Percentiles rank a stretch among this genome's conserved stretches.
Evolutionary conservation across 495 filamentous ascomycete species (phyloP).

Genomic region (Aspergillus funiculosus): DNA sequence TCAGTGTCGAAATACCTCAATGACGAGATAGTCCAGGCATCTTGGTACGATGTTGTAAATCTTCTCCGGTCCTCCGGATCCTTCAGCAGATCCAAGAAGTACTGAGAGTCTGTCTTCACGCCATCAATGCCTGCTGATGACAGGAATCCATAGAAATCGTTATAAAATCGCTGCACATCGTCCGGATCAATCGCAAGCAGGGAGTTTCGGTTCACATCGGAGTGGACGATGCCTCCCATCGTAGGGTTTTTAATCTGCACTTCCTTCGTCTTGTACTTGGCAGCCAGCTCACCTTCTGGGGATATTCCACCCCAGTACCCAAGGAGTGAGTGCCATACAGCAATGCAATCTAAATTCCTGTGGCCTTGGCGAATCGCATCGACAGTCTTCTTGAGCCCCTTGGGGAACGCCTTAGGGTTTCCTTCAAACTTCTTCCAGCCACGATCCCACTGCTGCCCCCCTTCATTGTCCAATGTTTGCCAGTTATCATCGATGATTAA

Average conservation of each 20-base stretch:
- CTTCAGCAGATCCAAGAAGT: conserved; percentile 69
- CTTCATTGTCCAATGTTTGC: conserved; percentile 68
- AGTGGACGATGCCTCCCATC: conserved; percentile 53
- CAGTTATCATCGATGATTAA: conserved; percentile 97
- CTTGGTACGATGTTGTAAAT: conserved; percentile 70
- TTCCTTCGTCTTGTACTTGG: conserved; percentile 69
- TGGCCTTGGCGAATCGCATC: conserved; percentile 61
- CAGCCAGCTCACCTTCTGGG: conserved; percentile 62
- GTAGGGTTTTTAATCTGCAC: conserved; percentile 53
- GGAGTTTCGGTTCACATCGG: conserved; percentile 16
- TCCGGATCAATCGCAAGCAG: conserved; percentile 62
- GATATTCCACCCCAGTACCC: conserved; percentile 94
- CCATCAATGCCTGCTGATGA: conserved; percentile 62
- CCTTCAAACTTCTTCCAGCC: conserved; percentile 75
- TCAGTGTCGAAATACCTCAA: conserved; percentile 70
- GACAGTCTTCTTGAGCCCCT: conserved; percentile 65
- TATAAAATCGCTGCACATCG: conserved; percentile 70
- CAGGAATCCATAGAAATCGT: conserved; percentile 88
- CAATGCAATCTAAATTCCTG: conserved; percentile 72
- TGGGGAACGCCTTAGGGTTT: conserved; percentile 70
- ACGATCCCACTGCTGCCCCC: conserved; percentile 44
- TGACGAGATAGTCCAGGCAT: conserved; percentile 76
- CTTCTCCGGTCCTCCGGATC: conserved; percentile 59
- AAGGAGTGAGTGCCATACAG: conserved; percentile 93
- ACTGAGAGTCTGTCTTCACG: conserved; percentile 90